These are phyloP conservation scores for Aureobasidium sp. DNA, from an alignment of 2,329 filamentous ascomycete species.

Conservation along the genomic window DNA sequence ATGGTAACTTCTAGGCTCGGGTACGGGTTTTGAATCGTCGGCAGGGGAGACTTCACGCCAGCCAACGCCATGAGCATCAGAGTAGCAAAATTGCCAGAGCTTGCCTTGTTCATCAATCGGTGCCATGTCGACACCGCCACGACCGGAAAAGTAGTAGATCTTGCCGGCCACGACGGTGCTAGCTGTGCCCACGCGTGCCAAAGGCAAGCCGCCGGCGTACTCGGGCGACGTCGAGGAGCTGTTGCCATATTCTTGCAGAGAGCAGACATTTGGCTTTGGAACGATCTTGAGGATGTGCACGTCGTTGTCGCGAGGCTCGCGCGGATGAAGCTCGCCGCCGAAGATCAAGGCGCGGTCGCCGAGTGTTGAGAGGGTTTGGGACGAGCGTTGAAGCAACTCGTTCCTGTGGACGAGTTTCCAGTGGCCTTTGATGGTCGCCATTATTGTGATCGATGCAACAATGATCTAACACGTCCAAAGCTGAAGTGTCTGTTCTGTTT, in stretches of 20 bases:
- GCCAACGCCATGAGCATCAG: constrained; percentile 51
- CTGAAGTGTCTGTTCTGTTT: background rate
- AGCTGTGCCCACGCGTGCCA: constrained; percentile 66
- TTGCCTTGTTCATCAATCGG: constrained; percentile 67
- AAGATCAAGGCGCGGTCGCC: constrained; percentile 59
- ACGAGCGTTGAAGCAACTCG: constrained; percentile 58
- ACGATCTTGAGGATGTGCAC: constrained; percentile 53
- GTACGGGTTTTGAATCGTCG: constrained; percentile 40
- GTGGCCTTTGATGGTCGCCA: constrained; percentile 22
- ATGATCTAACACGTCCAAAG: background rate
- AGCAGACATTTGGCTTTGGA: background rate
- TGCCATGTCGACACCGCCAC: constrained; percentile 60
- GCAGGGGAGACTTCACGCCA: constrained; percentile 62
- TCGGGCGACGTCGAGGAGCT: background rate
- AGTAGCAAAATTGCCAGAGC: constrained; percentile 59
- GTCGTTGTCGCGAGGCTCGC: constrained; percentile 64
- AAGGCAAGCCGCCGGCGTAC: constrained; percentile 42
- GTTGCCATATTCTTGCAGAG: background rate
- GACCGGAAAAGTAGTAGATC: constrained; percentile 77
- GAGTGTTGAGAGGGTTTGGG: constrained; percentile 57
- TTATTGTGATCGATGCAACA: background rate
- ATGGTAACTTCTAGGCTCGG: constrained; percentile 66
- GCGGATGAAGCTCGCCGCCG: constrained; percentile 63
- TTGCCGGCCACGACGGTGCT: constrained; percentile 60
- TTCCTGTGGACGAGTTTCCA: constrained; percentile 33